These are phyloP conservation scores for Gossypium ekmanianum DNA, from an alignment of 345 rosid genomes.

Conservation along the genomic window DNA sequence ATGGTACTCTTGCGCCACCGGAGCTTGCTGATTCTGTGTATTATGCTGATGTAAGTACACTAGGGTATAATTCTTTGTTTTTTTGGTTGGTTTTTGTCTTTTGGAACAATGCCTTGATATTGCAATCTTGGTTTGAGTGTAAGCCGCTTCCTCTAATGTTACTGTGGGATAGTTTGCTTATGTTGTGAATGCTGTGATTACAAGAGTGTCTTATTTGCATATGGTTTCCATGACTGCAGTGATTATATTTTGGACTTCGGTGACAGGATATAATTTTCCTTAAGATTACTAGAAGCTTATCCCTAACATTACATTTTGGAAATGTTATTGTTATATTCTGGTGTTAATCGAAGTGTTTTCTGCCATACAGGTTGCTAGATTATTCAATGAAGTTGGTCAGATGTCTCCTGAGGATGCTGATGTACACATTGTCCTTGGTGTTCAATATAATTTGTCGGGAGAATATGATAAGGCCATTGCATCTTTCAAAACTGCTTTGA, in stretches of 20 bases:
- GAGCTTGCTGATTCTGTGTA: slow-evolving; percentile 24
- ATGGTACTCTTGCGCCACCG: slow-evolving; percentile 63
- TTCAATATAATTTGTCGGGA: slow-evolving; percentile 81
- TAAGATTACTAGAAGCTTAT: neutral
- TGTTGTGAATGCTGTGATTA: slow-evolving; percentile 1
- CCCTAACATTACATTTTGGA: neutral
- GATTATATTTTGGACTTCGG: neutral
- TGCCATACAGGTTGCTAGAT: slow-evolving; percentile 58
- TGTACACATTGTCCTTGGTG: slow-evolving; percentile 91
- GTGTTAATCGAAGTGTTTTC: slow-evolving; percentile 15
- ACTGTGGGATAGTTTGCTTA: neutral
- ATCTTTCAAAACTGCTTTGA: slow-evolving; percentile 37
- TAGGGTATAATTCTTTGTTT: too few species aligned
- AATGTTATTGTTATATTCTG: neutral
- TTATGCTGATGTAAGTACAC: too few species aligned
- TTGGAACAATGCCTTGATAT: too few species aligned
- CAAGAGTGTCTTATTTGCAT: neutral
- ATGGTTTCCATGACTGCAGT: neutral
- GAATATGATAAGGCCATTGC: slow-evolving; percentile 87
- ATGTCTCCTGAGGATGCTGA: slow-evolving; percentile 97
- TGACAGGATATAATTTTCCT: neutral
- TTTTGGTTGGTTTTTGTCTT: too few species aligned
- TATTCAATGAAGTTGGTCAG: slow-evolving; percentile 80
- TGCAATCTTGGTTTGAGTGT: too few species aligned
- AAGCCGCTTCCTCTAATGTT: too few species aligned